Conservation (phyloP, 2,329 filamentous ascomycete species). For the Colletotrichum tofieldiae region DNA sequence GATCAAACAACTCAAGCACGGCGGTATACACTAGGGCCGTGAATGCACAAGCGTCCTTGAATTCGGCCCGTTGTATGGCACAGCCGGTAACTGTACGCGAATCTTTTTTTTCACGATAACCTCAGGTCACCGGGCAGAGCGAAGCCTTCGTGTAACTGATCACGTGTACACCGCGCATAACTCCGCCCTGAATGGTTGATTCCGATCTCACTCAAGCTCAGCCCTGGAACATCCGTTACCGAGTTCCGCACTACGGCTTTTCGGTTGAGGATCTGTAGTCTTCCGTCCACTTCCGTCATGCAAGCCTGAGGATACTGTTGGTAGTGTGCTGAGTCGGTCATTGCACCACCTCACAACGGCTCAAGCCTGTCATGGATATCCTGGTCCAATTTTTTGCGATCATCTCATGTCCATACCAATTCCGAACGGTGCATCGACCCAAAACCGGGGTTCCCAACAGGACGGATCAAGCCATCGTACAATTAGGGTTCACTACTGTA, state of each 20-base stretch:
- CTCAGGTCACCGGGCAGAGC: background rate
- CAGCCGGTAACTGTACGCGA: background rate
- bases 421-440: background rate
- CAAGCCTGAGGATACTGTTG: background rate
- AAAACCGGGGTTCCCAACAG: background rate
- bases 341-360: too few relatives aligned
- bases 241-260: background rate
- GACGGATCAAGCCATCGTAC: background rate
- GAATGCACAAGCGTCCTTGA: slow-evolving; percentile 1
- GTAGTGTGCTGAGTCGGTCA: background rate
- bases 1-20: background rate
- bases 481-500: background rate
- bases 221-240: background rate
- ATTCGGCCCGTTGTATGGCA: background rate
- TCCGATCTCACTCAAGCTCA: background rate
- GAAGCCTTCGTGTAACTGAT: background rate
- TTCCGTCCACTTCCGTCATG: background rate
- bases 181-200: background rate
- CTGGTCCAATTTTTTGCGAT: background rate
- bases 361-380: background rate
- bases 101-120: background rate
- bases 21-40: too few relatives aligned
- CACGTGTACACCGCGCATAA: background rate
- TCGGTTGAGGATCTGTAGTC: background rate
- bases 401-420: background rate